Conservation (phyloP, 1,139 yeast species). For the Pichia sp. region DNA sequence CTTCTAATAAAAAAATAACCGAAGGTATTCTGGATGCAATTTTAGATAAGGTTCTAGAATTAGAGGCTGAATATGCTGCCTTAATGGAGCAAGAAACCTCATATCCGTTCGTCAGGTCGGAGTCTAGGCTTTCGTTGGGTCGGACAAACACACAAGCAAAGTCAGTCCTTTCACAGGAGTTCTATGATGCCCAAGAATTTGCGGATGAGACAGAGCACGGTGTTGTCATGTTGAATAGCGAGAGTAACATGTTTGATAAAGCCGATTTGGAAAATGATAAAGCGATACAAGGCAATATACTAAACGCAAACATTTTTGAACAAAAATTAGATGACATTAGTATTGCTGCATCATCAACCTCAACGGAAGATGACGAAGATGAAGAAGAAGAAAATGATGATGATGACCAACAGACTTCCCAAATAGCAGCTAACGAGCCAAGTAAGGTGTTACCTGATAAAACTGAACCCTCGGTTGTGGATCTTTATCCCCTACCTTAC, state of each 20-base stretch:
- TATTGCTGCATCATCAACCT: slow-evolving; percentile 3
- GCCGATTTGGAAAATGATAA: background rate
- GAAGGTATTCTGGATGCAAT: slow-evolving; percentile 1
- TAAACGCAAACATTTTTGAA: slow-evolving; percentile 1
- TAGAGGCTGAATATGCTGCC: slow-evolving; percentile 8
- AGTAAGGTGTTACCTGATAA: background rate
- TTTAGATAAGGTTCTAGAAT: slow-evolving; percentile 5
- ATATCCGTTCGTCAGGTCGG: slow-evolving; percentile 2
- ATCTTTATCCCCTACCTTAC: slow-evolving; percentile 62
- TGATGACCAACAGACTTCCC: background rate
- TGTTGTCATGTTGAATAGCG: slow-evolving; percentile 31
- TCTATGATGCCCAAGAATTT: slow-evolving; percentile 64
- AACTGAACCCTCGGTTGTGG: background rate
- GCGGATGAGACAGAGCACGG: slow-evolving; percentile 36
- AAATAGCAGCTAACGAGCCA: background rate
- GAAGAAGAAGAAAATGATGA: background rate
- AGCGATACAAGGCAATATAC: background rate
- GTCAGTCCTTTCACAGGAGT: slow-evolving; percentile 46
- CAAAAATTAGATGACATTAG: slow-evolving; percentile 1
- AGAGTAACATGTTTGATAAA: slow-evolving; percentile 1
- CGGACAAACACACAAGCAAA: slow-evolving; percentile 21
- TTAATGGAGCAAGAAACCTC: slow-evolving; percentile 5
- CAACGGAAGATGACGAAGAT: slow-evolving; percentile 16
- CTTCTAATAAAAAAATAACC: background rate
- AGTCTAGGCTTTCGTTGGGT: slow-evolving; percentile 23